Conservation (phyloP, 2,329 filamentous ascomycete species). For the Nigrograna mackinnonii region DNA sequence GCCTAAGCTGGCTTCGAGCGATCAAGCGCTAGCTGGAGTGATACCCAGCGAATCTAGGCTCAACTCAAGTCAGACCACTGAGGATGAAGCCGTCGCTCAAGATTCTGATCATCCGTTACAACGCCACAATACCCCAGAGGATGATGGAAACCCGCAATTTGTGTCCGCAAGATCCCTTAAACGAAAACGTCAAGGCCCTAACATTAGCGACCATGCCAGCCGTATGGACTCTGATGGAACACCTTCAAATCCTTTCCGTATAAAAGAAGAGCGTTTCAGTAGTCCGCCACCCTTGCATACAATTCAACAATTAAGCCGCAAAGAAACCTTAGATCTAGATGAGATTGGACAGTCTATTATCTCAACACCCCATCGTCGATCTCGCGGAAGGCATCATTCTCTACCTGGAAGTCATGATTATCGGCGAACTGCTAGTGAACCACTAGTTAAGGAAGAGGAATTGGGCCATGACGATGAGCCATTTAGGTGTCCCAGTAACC, state of each 20-base stretch:
- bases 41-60: no score
- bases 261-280: conserved; percentile 45
- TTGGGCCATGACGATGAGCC: no score
- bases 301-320: conserved; percentile 25
- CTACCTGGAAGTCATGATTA: no score
- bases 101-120: conserved; percentile 5
- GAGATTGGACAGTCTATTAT: conserved; percentile 30
- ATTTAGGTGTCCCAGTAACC: no score
- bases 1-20: no score
- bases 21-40: no score
- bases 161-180: conserved; percentile 48
- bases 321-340: conserved; percentile 51
- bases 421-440: conserved; percentile 33
- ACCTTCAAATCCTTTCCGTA: conserved; percentile 30
- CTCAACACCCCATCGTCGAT: conserved; percentile 32
- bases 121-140: conserved; percentile 19
- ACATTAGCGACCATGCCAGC: conserved; percentile 20
- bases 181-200: conserved; percentile 38
- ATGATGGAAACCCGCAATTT: conserved; percentile 47
- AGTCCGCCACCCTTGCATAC: conserved; percentile 29
- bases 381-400: no score
- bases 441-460: conserved; percentile 20
- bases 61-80: conserved; percentile 50
- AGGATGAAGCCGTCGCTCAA: conserved; percentile 33
- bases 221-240: conserved; percentile 29